Evolutionary conservation across 495 filamentous ascomycete species (phyloP).

Genomic region (Penicillium manginii): DNA sequence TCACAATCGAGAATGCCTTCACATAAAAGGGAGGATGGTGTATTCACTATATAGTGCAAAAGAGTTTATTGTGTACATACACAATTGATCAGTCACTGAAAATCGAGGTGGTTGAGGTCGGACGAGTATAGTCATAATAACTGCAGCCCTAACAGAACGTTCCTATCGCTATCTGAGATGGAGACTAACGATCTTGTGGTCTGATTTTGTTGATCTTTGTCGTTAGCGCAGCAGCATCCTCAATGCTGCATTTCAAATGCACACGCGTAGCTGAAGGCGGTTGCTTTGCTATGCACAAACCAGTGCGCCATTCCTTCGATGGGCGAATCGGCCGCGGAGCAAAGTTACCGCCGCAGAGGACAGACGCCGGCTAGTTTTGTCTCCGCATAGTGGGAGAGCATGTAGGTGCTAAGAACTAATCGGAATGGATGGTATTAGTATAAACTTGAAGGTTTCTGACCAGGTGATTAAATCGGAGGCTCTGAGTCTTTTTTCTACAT

Average conservation of each 20-base stretch:
- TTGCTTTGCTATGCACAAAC: neutral
- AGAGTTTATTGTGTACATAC: no score
- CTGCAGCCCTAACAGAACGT: no score
- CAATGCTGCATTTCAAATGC: neutral
- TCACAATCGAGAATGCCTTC: constrained; percentile 10
- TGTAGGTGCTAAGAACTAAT: no score
- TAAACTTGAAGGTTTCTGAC: no score
- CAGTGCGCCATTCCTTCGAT: neutral
- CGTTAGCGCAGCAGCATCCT: neutral
- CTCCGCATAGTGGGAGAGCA: neutral
- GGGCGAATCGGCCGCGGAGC: neutral
- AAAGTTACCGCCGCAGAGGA: neutral
- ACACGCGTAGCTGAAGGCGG: neutral
- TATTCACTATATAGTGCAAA: no score
- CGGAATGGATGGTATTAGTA: no score
- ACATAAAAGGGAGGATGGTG: no score
- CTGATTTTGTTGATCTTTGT: neutral
- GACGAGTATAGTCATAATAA: no score
- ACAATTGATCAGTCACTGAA: no score
- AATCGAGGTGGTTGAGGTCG: no score
- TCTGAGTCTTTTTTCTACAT: constrained; percentile 1
- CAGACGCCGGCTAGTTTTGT: neutral
- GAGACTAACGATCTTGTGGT: neutral
- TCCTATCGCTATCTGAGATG: no score
- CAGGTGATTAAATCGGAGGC: no score